Evolutionary conservation across 345 rosid species (phyloP), one percentile per base, ranked within the genome.

Genomic region (Punica granatum): DNA sequence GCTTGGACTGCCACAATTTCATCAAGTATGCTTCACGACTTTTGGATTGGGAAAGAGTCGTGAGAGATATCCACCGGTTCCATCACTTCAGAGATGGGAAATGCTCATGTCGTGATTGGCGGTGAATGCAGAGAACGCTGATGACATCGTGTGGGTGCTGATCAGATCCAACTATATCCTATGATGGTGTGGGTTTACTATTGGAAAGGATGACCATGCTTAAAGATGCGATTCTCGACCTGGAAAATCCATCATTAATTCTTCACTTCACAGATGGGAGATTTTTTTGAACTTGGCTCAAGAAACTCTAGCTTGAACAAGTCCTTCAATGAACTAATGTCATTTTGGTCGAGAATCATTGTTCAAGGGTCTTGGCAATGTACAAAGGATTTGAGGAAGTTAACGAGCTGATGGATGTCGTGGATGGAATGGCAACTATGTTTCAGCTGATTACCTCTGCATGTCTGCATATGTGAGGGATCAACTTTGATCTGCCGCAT

Each of bases 81-180:
- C n/a, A n/a, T n/a, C n/a, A n/a, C n/a, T n/a, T n/a, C n/a, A n/a
- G 66, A 69, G 26, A 68, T 49, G 84, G 81, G 34, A 33, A 44
- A 51, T 78, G 82, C 77, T 83, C 84, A 16, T 76, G 84, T 60
- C 63, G 79, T 73, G 82, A 80, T 72, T 83, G 67, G 64, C 74
- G 84, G 86, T 83, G 76, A 76, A 30, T 39, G 67, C 69, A 39
- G 18, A 51, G 58, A 11, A 51, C 9, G 28, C 30, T 51, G 58
- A 51, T 51, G 58, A 51, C 30, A 12, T 3, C 28, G 23, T 51
- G 28, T 23, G 58, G 13, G 30, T 51, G 58, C 58, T n/a, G 30
- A 51, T 51, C 30, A 51, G 7, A 10, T 23, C 58, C 54, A 48
- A 23, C 30, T 51, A 30, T 3, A n/a, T n/a, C 23, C 58, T 23